A percentile compares a stretch with the other conserved stretches of the same genome.
phyloP scores from a whole-genome alignment of 805 yeast genomes.

The Metschnikowia amazonensis region DNA sequence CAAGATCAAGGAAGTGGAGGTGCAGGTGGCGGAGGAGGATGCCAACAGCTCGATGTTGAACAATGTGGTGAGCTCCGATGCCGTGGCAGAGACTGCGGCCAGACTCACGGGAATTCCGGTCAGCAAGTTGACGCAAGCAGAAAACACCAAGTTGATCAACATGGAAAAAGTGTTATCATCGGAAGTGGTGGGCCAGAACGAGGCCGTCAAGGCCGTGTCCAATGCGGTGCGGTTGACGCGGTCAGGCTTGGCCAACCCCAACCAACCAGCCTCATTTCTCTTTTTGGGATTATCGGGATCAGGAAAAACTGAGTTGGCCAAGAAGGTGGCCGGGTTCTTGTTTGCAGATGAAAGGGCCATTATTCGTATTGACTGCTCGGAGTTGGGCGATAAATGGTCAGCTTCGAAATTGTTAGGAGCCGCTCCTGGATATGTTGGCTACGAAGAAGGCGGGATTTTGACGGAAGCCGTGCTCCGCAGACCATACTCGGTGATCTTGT shows the following conservation, averaged over 20 bases:
- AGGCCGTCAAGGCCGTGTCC: constrained; percentile 93
- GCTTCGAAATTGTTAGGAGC: constrained; percentile 94
- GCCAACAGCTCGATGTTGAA: constrained; percentile 64
- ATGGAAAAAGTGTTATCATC: constrained; percentile 86
- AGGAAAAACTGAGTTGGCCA: constrained; percentile 97
- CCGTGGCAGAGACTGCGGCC: constrained; percentile 96
- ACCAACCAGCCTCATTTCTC: constrained; percentile 93
- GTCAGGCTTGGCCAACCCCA: constrained; percentile 93
- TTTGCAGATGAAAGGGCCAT: constrained; percentile 96
- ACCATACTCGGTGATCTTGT: constrained; percentile 93
- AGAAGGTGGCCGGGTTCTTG: constrained; percentile 92
- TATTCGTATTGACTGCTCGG: constrained; percentile 97
- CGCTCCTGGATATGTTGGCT: constrained; percentile 93
- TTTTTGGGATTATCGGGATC: constrained; percentile 96
- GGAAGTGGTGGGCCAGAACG: constrained; percentile 91
- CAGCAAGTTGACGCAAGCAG: constrained; percentile 89
- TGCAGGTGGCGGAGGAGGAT: constrained; percentile 73
- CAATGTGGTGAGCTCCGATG: constrained; percentile 85
- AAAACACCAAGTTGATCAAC: constrained; percentile 85
- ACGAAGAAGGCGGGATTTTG: constrained; percentile 94
- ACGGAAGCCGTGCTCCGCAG: constrained; percentile 88
- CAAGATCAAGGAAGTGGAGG: constrained; percentile 72
- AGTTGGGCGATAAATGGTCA: constrained; percentile 90
- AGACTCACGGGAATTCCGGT: constrained; percentile 97
- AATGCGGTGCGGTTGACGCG: constrained; percentile 90